Evolutionary conservation across 805 yeast genomes (phyloP).

Genomic region (Yamadazyma insecticola): DNA sequence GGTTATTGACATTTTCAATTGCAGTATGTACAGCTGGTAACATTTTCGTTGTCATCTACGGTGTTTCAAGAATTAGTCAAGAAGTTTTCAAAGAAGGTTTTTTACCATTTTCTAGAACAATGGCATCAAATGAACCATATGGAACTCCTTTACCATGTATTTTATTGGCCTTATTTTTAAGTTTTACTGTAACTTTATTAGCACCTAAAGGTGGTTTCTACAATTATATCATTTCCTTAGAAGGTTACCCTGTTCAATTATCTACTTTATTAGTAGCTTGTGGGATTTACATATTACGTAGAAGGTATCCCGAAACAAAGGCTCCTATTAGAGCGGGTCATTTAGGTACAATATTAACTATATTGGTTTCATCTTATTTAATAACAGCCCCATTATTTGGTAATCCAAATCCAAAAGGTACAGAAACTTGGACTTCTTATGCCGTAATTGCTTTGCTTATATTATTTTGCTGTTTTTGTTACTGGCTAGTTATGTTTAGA

Average conservation of each 20-base stretch:
- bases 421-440: constrained; percentile 45
- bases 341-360: constrained; percentile 44
- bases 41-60: constrained; percentile 56
- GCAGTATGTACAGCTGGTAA: constrained; percentile 63
- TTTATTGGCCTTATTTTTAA: constrained; percentile 36
- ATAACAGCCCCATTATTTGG: constrained; percentile 45
- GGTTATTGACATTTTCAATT: constrained; percentile 50
- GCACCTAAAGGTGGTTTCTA: constrained; percentile 49
- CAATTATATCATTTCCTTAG: constrained; percentile 47
- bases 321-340: constrained; percentile 51
- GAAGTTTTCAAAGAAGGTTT: constrained; percentile 63
- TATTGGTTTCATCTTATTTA: constrained; percentile 44
- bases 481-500: constrained; percentile 53
- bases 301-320: constrained; percentile 40
- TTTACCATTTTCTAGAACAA: constrained; percentile 45
- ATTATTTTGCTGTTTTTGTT: constrained; percentile 40
- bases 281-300: constrained; percentile 54
- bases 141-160: constrained; percentile 55
- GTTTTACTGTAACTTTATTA: constrained; percentile 34
- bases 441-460: constrained; percentile 42
- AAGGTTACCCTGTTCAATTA: constrained; percentile 47
- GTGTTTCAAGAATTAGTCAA: constrained; percentile 58
- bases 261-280: constrained; percentile 49
- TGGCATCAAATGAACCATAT: constrained; percentile 54
- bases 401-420: constrained; percentile 37